These are phyloP conservation scores for Boletus edulis DNA, from an alignment of 768 basidiomycete species.

Conservation along the genomic window DNA sequence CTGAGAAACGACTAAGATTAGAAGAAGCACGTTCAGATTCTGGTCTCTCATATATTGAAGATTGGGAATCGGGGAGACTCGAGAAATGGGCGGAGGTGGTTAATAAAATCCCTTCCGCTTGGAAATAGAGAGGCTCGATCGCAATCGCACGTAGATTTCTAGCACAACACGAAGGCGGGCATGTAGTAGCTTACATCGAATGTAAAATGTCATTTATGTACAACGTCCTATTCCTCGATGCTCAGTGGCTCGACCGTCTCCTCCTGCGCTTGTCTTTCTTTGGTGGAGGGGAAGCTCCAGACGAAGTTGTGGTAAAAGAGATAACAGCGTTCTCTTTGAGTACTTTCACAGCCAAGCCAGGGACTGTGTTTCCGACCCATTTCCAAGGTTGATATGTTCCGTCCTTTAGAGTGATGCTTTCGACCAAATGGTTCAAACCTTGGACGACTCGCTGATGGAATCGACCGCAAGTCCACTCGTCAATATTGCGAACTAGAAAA, in stretches of 20 bases:
- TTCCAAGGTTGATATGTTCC: conserved; percentile 48
- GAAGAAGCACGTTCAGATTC: conserved; percentile 64
- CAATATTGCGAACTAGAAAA: conserved; percentile 52
- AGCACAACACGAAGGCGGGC: conserved; percentile 1
- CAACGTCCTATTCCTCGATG: neutral
- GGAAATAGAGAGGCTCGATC: conserved; percentile 45
- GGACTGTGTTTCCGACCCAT: conserved; percentile 35
- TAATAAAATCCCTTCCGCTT: conserved; percentile 72
- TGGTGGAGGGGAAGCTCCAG: conserved; percentile 26
- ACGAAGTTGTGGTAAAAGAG: conserved; percentile 27
- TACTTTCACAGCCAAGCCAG: conserved; percentile 14
- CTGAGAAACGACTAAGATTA: conserved; percentile 76
- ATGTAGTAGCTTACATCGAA: neutral
- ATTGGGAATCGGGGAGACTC: conserved; percentile 74
- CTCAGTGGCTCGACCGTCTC: conserved; percentile 28
- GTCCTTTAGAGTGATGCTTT: conserved; percentile 33
- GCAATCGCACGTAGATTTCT: conserved; percentile 9
- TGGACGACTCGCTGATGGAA: conserved; percentile 40
- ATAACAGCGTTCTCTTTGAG: conserved; percentile 38
- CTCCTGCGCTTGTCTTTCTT: conserved; percentile 31
- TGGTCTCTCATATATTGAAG: conserved; percentile 68
- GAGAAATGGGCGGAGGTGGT: conserved; percentile 66
- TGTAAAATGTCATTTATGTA: neutral
- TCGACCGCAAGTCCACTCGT: conserved; percentile 45
- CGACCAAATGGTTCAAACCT: conserved; percentile 38